Conservation (phyloP, 1,284 basidiomycete genomes). For the Leccinum pachyderme region DNA sequence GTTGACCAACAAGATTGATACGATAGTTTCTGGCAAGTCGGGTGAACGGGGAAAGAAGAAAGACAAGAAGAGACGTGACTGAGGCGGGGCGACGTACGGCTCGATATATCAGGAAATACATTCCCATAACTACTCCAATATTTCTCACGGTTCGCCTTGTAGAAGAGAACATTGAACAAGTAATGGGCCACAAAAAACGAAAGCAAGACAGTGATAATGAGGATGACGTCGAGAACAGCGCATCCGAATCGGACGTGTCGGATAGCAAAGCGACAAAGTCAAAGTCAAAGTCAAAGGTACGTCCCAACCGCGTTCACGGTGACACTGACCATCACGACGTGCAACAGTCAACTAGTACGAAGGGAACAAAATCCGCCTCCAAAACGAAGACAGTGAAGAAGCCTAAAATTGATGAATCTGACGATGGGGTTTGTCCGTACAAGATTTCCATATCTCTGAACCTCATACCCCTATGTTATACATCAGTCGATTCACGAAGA, state of each 20-base stretch:
- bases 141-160: conserved; percentile 17
- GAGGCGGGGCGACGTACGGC: conserved; percentile 27
- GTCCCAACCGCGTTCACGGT: neutral
- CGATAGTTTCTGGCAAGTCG: conserved; percentile 7
- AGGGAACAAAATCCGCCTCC: conserved; percentile 7
- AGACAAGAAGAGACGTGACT: conserved; percentile 19
- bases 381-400: conserved; percentile 30
- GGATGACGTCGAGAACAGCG: conserved; percentile 12
- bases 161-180: no score
- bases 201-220: conserved; percentile 35
- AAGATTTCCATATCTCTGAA: neutral
- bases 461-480: conserved; percentile 18
- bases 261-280: neutral
- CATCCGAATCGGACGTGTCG: conserved; percentile 13
- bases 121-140: conserved; percentile 14
- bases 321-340: neutral
- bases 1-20: conserved; percentile 16
- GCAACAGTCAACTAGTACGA: neutral
- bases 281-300: conserved; percentile 18
- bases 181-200: conserved; percentile 22
- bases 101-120: conserved; percentile 35
- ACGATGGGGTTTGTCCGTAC: conserved; percentile 10
- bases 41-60: conserved; percentile 13
- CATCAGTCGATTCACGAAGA: conserved; percentile 12
- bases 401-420: conserved; percentile 21